Evolutionary conservation across 192 early-diverging fungal genomes (phyloP), one percentile per base, ranked within the genome.

Genomic region (Phlyctochytrium arcticum): DNA sequence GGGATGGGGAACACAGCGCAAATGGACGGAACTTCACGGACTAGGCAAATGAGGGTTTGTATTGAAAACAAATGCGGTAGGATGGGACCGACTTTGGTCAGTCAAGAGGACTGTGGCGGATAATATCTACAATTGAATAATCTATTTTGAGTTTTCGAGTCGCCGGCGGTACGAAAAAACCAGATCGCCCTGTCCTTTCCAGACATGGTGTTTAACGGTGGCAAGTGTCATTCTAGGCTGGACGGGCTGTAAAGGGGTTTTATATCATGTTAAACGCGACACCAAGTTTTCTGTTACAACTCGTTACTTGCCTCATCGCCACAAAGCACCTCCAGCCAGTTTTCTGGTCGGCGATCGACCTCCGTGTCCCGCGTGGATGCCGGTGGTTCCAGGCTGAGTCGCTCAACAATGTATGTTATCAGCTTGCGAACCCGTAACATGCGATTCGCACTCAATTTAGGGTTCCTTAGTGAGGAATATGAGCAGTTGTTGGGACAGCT

Each of bases 391-490:
- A 59, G 57, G 10, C 56, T 62, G 21, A 75, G 65, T 23, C 42
- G 75, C 15, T 98, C 93, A 2, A 85, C 87, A 6, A 96, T 81
- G 70, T 96, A 95, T 17, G 80, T 72, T 5, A 90, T 57, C 30
- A 99, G 76, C 69, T 98, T 98, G 24, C 90, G 79, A 5, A 93
- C 80, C 12, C 95, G 80, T 36, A 99, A 75, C 83, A 96, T 91
- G 29, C 93, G 77, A 54, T 92, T 93, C 15, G 94, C 94, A 21
- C 86, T 84, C 30, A 99, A 74, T 4, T 91, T 81, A 53, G 85
- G 89, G 29, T 74, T 77, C 15, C 42, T 21, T 21, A 44, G 2
- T n/a, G 42, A 21, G 15, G 15, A n/a, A 2, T 1, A 44, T 44
- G 15, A 12, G 42, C 21, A n/a, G 42, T 44, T 21, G 15, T n/a